Evolutionary conservation across 768 basidiomycete species (phyloP).

Genomic region (Phaffia tasmanica): DNA sequence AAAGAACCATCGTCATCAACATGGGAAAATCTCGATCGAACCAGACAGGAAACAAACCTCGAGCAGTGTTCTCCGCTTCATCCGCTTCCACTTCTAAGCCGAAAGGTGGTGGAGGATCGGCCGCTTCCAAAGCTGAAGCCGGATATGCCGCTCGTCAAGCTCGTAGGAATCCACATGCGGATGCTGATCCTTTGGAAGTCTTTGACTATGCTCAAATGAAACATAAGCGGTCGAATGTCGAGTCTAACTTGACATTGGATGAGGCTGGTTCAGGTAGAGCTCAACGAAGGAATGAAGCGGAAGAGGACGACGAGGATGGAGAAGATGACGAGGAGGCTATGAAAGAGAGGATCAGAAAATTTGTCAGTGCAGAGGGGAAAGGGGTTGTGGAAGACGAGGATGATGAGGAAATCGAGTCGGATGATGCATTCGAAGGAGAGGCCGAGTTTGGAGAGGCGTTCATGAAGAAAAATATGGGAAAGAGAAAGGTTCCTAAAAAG

Average conservation of each 20-base stretch:
- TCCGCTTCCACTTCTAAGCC: no score
- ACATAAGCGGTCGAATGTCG: slow-evolving; percentile 20
- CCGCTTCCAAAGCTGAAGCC: background rate
- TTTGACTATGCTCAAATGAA: slow-evolving; percentile 17
- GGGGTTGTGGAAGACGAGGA: slow-evolving; percentile 31
- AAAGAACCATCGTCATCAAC: no score
- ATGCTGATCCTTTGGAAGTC: slow-evolving; percentile 17
- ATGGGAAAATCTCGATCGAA: no score
- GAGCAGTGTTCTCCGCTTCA: no score
- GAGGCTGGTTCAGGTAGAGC: slow-evolving; percentile 24
- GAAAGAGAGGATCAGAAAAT: slow-evolving; percentile 34
- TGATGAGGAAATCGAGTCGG: slow-evolving; percentile 38
- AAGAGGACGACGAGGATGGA: slow-evolving; percentile 35
- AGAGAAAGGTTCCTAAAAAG: slow-evolving; percentile 27
- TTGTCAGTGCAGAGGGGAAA: slow-evolving; percentile 35
- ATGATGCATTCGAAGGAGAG: slow-evolving; percentile 39
- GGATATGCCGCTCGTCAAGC: slow-evolving; percentile 2
- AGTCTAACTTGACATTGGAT: slow-evolving; percentile 25
- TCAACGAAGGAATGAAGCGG: slow-evolving; percentile 32
- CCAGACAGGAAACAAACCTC: no score
- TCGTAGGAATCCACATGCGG: slow-evolving; percentile 1
- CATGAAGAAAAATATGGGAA: slow-evolving; percentile 29
- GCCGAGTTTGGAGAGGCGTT: slow-evolving; percentile 38
- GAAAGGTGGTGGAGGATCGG: no score
- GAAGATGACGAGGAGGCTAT: slow-evolving; percentile 38